Percentiles rank a stretch among this genome's conserved stretches.
These are phyloP conservation scores for Auriscalpium vulgare DNA, from an alignment of 768 basidiomycete species.

Conservation along the genomic window DNA sequence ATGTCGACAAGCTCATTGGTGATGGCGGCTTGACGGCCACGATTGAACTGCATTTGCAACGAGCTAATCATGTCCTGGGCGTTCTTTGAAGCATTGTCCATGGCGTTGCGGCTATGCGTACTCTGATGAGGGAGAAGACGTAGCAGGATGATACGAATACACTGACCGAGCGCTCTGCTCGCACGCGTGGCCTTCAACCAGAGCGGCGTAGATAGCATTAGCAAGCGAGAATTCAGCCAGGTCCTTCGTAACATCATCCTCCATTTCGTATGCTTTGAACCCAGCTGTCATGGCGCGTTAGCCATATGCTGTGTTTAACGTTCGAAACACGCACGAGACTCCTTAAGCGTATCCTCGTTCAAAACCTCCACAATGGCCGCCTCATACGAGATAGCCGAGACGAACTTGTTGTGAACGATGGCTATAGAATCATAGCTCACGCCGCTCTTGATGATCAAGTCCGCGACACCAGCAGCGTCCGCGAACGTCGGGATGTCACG, in stretches of 20 bases:
- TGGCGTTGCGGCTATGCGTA: conserved; percentile 76
- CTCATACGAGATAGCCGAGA: conserved; percentile 90
- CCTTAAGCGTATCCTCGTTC: conserved; percentile 73
- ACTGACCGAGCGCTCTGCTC: conserved; percentile 84
- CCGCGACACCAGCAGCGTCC: conserved; percentile 90
- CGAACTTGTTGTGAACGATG: conserved; percentile 78
- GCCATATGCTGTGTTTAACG: too few species aligned
- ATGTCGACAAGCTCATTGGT: conserved; percentile 94
- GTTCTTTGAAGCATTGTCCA: conserved; percentile 99
- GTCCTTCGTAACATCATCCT: conserved; percentile 92
- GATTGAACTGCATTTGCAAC: conserved; percentile 93
- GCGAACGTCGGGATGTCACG: conserved; percentile 96
- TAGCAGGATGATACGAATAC: background rate
- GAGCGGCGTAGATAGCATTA: conserved; percentile 91
- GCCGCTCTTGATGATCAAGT: conserved; percentile 80
- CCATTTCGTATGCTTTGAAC: conserved; percentile 95
- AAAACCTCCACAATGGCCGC: conserved; percentile 65
- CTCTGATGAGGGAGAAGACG: background rate
- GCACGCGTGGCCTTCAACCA: conserved; percentile 92
- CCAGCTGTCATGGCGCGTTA: conserved; percentile 41
- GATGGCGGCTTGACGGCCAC: conserved; percentile 96
- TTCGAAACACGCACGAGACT: conserved; percentile 51
- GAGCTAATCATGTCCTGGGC: conserved; percentile 86
- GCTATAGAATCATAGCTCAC: conserved; percentile 82
- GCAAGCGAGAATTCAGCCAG: conserved; percentile 93